Percentiles rank a stretch among this genome's conserved stretches.
Conservation (phyloP, 176 grass and related monocot species). For the Aechmea fasciata region DNA sequence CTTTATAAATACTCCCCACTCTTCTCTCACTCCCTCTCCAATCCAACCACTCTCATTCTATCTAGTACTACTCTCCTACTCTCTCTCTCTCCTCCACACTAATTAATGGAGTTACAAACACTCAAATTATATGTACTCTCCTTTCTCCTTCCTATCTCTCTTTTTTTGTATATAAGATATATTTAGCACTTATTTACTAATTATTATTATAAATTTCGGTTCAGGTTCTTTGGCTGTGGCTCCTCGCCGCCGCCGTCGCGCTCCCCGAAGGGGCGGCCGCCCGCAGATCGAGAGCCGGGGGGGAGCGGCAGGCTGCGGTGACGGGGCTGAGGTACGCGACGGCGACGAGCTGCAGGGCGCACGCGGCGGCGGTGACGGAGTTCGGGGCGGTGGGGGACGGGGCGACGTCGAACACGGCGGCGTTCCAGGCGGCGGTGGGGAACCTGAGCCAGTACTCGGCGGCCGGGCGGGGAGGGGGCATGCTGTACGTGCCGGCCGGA, state of each 20-base stretch:
- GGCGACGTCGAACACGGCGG: conserved; percentile 69
- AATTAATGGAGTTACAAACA: conserved; percentile 33
- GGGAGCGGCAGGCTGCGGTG: not conserved
- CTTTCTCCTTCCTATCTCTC: too few species aligned
- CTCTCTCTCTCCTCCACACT: conserved; percentile 6
- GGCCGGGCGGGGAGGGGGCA: conserved; percentile 39
- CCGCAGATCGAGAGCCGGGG: not conserved
- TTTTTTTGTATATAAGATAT: not conserved
- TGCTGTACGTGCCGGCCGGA: conserved; percentile 74
- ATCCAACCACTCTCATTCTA: conserved; percentile 1
- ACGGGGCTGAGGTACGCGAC: conserved; percentile 53
- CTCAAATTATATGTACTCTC: not conserved
- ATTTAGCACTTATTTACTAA: not conserved
- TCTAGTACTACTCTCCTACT: not conserved
- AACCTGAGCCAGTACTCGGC: conserved; percentile 61
- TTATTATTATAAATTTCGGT: not conserved
- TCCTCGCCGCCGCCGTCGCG: not conserved
- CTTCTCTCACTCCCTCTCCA: not conserved
- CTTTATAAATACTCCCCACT: not conserved
- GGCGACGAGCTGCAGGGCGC: conserved; percentile 48
- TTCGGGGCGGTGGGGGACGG: conserved; percentile 75
- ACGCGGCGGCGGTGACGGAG: conserved; percentile 57
- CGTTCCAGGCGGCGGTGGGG: conserved; percentile 63
- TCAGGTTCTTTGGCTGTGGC: conserved; percentile 14
- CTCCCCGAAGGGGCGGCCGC: not conserved